Conservation (phyloP, 805 yeast genomes). For the Scheffersomyces spartinae region DNA sequence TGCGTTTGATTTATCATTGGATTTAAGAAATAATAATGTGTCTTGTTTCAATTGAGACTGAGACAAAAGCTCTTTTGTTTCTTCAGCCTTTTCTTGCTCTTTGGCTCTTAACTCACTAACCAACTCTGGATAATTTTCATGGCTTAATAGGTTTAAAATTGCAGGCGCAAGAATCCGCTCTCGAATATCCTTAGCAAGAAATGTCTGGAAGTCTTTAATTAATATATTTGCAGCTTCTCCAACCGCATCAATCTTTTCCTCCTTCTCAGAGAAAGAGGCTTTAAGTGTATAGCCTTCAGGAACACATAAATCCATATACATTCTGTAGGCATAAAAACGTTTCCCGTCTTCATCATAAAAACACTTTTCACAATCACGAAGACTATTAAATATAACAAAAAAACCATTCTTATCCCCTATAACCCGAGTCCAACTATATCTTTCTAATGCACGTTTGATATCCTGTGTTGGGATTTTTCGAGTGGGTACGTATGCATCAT, state of each 20-base stretch:
- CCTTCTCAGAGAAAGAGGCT: background rate
- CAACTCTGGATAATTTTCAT: slow-evolving; percentile 44
- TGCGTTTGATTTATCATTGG: no score
- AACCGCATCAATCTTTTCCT: slow-evolving; percentile 25
- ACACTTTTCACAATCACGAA: slow-evolving; percentile 47
- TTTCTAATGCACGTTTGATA: slow-evolving; percentile 44
- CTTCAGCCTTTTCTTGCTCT: slow-evolving; percentile 11
- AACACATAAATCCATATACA: slow-evolving; percentile 48
- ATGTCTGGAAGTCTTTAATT: slow-evolving; percentile 50
- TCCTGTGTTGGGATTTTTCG: slow-evolving; percentile 40
- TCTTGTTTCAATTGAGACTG: slow-evolving; percentile 1
- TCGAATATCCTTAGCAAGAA: slow-evolving; percentile 58
- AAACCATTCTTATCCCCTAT: slow-evolving; percentile 56
- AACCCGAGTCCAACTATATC: slow-evolving; percentile 57
- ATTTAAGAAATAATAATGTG: background rate
- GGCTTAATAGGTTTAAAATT: slow-evolving; percentile 48
- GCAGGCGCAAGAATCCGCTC: slow-evolving; percentile 64
- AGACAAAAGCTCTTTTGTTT: slow-evolving; percentile 2
- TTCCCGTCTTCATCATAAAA: slow-evolving; percentile 51
- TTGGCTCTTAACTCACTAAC: slow-evolving; percentile 23
- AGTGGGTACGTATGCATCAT: slow-evolving; percentile 38
- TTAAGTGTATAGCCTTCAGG: slow-evolving; percentile 28
- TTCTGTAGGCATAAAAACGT: slow-evolving; percentile 31
- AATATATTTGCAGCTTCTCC: slow-evolving; percentile 50
- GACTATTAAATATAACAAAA: slow-evolving; percentile 55